Percentiles rank a stretch among this genome's conserved stretches.
phyloP scores from a whole-genome alignment of 2,329 filamentous ascomycete species.

The Cadophora malorum region DNA sequence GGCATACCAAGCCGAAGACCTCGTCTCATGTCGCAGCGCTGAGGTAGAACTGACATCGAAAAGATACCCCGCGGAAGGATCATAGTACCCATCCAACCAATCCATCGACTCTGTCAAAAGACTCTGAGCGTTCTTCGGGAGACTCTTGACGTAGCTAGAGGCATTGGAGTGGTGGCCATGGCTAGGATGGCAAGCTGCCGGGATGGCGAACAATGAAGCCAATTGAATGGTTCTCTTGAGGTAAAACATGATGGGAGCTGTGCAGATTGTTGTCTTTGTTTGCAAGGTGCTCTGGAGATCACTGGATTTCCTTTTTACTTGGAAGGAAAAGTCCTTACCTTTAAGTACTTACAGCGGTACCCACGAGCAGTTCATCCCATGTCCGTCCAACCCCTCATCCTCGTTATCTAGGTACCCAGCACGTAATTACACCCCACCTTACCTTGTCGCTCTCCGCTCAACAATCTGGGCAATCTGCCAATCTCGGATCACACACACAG shows the following conservation, averaged over 20 bases:
- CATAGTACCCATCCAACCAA: conserved; percentile 62
- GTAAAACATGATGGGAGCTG: conserved; percentile 25
- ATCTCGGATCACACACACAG: not conserved
- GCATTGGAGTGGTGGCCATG: conserved; percentile 1
- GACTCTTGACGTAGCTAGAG: conserved; percentile 30
- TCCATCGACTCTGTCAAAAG: conserved; percentile 59
- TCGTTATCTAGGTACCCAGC: not conserved
- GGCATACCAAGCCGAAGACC: conserved; percentile 64
- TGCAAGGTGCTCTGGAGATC: not conserved
- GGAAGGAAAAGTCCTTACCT: not conserved
- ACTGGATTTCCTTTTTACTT: not conserved
- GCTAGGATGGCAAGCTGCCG: conserved; percentile 18
- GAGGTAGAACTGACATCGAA: conserved; percentile 54
- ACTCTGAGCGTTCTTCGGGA: conserved; percentile 45
- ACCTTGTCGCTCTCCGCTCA: conserved; percentile 3
- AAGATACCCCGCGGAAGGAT: conserved; percentile 57
- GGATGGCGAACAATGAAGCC: conserved; percentile 25
- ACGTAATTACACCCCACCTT: conserved; percentile 6
- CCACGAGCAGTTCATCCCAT: conserved; percentile 4
- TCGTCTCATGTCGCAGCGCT: conserved; percentile 61
- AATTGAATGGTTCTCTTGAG: conserved; percentile 25
- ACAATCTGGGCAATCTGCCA: not conserved
- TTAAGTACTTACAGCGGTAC: conserved; percentile 5
- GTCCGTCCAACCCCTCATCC: conserved; percentile 5
- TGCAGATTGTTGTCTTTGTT: not conserved